phyloP scores from a whole-genome alignment of 1,284 basidiomycete species.

The Bondarzewia mesenterica region DNA sequence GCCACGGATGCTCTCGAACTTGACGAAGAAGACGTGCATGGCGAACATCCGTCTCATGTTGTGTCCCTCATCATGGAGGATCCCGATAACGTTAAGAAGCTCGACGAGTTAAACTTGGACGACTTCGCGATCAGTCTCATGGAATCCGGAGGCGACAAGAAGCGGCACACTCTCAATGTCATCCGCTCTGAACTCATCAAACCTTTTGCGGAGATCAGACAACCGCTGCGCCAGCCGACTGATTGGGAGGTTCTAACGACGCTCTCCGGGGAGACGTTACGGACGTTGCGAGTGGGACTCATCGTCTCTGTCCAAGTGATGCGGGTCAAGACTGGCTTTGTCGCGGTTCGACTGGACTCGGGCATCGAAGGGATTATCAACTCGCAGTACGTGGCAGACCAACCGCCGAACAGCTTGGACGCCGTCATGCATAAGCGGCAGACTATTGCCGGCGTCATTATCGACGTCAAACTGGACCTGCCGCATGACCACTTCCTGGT shows the following conservation, averaged over 20 bases:
- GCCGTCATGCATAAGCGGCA: conserved; percentile 64
- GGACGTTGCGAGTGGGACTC: conserved; percentile 73
- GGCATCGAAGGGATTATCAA: conserved; percentile 86
- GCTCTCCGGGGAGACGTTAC: conserved; percentile 88
- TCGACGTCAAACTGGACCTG: conserved; percentile 62
- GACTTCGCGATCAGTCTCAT: conserved; percentile 94
- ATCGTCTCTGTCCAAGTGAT: conserved; percentile 80
- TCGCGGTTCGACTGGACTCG: conserved; percentile 77
- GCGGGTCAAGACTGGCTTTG: conserved; percentile 45
- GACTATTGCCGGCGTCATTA: conserved; percentile 77
- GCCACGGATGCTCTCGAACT: conserved; percentile 94
- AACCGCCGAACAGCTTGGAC: conserved; percentile 28
- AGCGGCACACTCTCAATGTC: conserved; percentile 81
- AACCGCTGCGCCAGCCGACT: conserved; percentile 57
- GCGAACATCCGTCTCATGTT: conserved; percentile 85
- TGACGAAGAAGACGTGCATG: conserved; percentile 90
- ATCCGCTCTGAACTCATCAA: conserved; percentile 86
- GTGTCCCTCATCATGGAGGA: conserved; percentile 83
- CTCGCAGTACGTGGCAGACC: conserved; percentile 56
- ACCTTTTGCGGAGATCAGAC: conserved; percentile 79
- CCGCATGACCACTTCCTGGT: conserved; percentile 61
- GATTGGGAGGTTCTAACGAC: conserved; percentile 87
- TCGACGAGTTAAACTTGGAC: conserved; percentile 90
- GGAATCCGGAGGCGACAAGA: conserved; percentile 76
- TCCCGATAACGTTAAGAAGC: conserved; percentile 71